These are phyloP conservation scores for Schwanniomyces yamadae DNA, from an alignment of 805 yeast species.

Conservation along the genomic window DNA sequence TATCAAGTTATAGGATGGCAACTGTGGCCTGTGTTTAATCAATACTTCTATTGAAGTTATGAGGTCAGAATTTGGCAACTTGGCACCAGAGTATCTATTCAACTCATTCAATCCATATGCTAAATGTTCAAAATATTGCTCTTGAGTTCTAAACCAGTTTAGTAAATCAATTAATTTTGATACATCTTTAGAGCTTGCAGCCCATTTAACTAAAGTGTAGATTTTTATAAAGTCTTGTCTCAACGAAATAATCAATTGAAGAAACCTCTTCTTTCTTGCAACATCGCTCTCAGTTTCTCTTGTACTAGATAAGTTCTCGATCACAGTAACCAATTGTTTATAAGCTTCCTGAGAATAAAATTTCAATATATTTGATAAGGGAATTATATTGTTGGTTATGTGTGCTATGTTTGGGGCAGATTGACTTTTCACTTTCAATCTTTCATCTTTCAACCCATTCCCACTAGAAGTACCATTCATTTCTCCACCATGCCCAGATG, in stretches of 20 bases:
- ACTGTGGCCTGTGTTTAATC: constrained; percentile 70
- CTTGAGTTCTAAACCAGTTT: constrained; percentile 82
- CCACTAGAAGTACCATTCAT: neutral
- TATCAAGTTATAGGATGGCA: constrained; percentile 62
- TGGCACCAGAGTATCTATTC: constrained; percentile 80
- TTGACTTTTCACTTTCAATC: constrained; percentile 1
- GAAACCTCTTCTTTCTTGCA: constrained; percentile 63
- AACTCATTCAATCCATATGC: constrained; percentile 67
- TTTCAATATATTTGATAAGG: constrained; percentile 58
- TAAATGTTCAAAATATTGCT: constrained; percentile 58
- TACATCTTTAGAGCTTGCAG: constrained; percentile 67
- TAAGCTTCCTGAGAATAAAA: constrained; percentile 61
- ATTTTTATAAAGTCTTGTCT: constrained; percentile 83
- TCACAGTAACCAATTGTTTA: constrained; percentile 56
- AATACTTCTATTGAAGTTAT: constrained; percentile 85
- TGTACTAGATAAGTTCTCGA: constrained; percentile 56
- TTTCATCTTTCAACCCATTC: neutral
- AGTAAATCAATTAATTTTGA: constrained; percentile 79
- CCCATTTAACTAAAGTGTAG: constrained; percentile 89
- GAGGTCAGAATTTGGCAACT: constrained; percentile 88
- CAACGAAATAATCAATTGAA: constrained; percentile 65
- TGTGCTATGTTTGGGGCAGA: constrained; percentile 56
- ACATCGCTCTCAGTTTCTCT: constrained; percentile 52
- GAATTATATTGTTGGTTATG: constrained; percentile 65
- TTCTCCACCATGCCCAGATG: neutral